Conservation (phyloP, 805 yeast species). For the Lachancea nothofagi region DNA sequence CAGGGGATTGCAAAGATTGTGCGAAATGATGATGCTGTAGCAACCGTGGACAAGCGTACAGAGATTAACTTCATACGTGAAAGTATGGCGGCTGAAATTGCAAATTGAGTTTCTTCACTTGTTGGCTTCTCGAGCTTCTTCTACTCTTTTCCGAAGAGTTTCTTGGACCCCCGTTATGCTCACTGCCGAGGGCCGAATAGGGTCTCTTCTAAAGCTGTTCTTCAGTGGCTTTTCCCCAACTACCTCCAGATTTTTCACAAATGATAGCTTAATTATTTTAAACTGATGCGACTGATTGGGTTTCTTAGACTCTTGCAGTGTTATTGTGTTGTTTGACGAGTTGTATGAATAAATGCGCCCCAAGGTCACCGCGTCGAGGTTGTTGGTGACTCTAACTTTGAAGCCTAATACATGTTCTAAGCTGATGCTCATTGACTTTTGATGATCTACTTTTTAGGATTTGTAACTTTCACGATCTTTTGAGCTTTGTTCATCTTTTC, state of each 20-base stretch:
- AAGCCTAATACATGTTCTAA: conserved; percentile 30
- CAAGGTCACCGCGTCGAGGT: conserved; percentile 48
- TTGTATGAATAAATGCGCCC: conserved; percentile 63
- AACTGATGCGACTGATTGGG: conserved; percentile 31
- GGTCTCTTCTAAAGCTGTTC: conserved; percentile 30
- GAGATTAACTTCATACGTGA: no score
- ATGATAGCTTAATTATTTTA: conserved; percentile 51
- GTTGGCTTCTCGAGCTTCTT: conserved; percentile 21
- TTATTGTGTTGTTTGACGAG: conserved; percentile 36
- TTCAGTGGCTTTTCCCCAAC: conserved; percentile 35
- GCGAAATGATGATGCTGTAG: no score
- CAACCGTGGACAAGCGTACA: no score
- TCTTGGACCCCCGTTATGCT: conserved; percentile 27
- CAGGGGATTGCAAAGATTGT: neutral
- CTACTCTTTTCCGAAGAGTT: conserved; percentile 23
- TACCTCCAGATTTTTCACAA: conserved; percentile 48
- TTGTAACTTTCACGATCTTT: neutral
- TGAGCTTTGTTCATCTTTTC: neutral
- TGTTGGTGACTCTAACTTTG: conserved; percentile 56
- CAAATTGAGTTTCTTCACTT: conserved; percentile 25
- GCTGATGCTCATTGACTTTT: conserved; percentile 23
- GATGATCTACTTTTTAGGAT: neutral
- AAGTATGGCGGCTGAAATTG: neutral
- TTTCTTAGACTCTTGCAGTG: conserved; percentile 27
- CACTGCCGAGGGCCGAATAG: conserved; percentile 33